phyloP scores from a whole-genome alignment of 2,329 filamentous ascomycete genomes.

The Microcera coccophila region DNA sequence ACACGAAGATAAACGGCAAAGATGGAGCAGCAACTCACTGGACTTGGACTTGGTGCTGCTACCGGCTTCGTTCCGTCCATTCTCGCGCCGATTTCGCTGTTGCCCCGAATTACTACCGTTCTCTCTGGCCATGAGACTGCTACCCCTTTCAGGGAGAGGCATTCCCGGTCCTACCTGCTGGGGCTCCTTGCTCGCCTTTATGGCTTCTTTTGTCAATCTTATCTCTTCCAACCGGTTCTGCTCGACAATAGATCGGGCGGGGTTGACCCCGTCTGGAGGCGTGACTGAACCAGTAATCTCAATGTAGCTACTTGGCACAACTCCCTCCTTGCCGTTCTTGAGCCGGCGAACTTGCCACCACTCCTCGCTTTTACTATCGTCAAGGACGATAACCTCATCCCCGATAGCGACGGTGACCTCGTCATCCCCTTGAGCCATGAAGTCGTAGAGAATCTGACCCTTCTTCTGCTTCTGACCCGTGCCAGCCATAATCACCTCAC shows the following conservation, averaged over 20 bases:
- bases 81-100: slow-evolving; percentile 70
- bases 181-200: slow-evolving; percentile 57
- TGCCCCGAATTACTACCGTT: slow-evolving; percentile 63
- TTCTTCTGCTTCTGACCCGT: slow-evolving; percentile 69
- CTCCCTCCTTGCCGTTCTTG: slow-evolving; percentile 90
- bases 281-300: slow-evolving; percentile 71
- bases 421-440: slow-evolving; percentile 93
- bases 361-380: slow-evolving; percentile 89
- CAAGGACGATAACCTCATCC: slow-evolving; percentile 86
- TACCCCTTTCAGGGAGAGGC: slow-evolving; percentile 71
- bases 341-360: slow-evolving; percentile 95
- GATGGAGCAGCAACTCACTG: slow-evolving; percentile 52
- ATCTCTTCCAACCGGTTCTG: slow-evolving; percentile 78
- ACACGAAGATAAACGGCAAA: neutral
- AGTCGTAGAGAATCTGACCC: slow-evolving; percentile 87
- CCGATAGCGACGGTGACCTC: slow-evolving; percentile 88
- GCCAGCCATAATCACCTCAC: slow-evolving; percentile 80
- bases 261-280: slow-evolving; percentile 50
- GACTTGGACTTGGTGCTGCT: slow-evolving; percentile 59
- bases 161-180: slow-evolving; percentile 71
- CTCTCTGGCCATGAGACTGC: slow-evolving; percentile 67
- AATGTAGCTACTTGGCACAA: slow-evolving; percentile 94
- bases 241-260: slow-evolving; percentile 63
- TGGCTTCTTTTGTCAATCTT: slow-evolving; percentile 74
- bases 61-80: slow-evolving; percentile 54